Base-by-base conservation (phyloP, 2,329 filamentous ascomycete genomes). In the Acrocalymma vagum region DNA sequence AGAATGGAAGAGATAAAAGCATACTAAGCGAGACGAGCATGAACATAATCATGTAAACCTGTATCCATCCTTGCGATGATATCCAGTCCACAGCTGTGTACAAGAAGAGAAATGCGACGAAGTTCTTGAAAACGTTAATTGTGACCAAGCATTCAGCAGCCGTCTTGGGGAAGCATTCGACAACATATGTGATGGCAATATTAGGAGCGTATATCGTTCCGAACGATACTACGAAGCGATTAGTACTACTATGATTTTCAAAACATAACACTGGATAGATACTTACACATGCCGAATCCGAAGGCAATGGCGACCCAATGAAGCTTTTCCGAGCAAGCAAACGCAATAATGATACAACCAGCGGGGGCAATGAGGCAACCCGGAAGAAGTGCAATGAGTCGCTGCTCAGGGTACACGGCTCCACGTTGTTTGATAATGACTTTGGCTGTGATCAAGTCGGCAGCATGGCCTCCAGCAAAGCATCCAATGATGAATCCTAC, bases 1-100 rank as follows among this genome's bases (percentile, higher is more conserved):
- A 43, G 24, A 43, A 38, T 15, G 33, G 28, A 14, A 43, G 24
- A 16, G 23, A 17, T 18, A 27, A 9, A 7, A 43, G 11, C 23
- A 36, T 38, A 10, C 33, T 29, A n/a, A 38, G 17, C 13, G 34
- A 38, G 9, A 43, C 34, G 11, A 43, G 33, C 40, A 43, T 38
- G 16, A 43, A 43, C 33, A 38, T 34, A 15, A 43, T 29, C 34
- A 43, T 38, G 23, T 43, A 43, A 11, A 43, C 40, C 29, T 43
- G 28, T 7, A 43, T 17, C 34, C 34, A 43, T 17, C 40, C 40
- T 5, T 25, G 18, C 14, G 40, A 20, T 15, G 22, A 11, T 17
- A 43, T 18, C 40, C 40, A 43, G 16, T 43, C 23, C 9, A 28
- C 22, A n/a, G 40, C 40, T 9, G 28, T 38, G n/a, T 38, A 29